A percentile compares a stretch with the other conserved stretches of the same genome.
These are phyloP conservation scores for Fraxinus sp. DNA, from an alignment of 305 asterid species.

Conservation along the genomic window DNA sequence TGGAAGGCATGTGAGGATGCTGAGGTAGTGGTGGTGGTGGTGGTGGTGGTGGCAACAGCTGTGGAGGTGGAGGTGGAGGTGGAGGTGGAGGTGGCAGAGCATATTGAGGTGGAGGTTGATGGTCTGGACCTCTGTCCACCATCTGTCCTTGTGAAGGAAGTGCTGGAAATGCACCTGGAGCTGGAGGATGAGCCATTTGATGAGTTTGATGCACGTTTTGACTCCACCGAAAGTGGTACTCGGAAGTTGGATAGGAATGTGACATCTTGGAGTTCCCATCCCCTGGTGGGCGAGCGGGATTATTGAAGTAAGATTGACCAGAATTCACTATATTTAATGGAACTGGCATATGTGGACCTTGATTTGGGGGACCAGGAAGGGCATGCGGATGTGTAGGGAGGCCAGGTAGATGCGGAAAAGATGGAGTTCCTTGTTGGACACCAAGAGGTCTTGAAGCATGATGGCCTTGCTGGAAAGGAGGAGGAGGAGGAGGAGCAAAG, in stretches of 20 bases:
- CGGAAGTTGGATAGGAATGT: slow-evolving; percentile 37
- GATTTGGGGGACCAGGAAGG: slow-evolving; percentile 36
- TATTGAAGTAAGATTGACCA: slow-evolving; percentile 42
- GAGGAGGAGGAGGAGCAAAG: slow-evolving; percentile 30
- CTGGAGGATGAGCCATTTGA: slow-evolving; percentile 33
- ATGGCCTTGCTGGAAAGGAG: slow-evolving; percentile 37
- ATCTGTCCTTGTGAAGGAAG: slow-evolving; percentile 47
- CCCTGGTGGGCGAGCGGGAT: slow-evolving; percentile 39
- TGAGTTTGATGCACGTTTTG: slow-evolving; percentile 42
- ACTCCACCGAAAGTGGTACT: slow-evolving; percentile 50
- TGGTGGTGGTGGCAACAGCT: slow-evolving; percentile 14
- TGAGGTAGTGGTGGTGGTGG: slow-evolving; percentile 23
- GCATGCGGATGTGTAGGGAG: slow-evolving; percentile 36
- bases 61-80: slow-evolving; percentile 4
- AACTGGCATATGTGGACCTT: slow-evolving; percentile 34
- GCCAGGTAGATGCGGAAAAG: slow-evolving; percentile 35
- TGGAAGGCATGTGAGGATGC: slow-evolving; percentile 31
- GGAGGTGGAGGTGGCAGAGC: slow-evolving; percentile 32
- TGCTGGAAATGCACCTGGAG: slow-evolving; percentile 37
- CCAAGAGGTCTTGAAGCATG: slow-evolving; percentile 34
- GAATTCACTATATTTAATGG: slow-evolving; percentile 40
- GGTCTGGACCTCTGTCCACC: slow-evolving; percentile 38
- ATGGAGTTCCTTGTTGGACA: slow-evolving; percentile 43
- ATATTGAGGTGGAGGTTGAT: slow-evolving; percentile 39
- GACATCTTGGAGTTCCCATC: slow-evolving; percentile 40